A percentile compares a stretch with the other conserved stretches of the same genome.
These are phyloP conservation scores for Coemansia brasiliensis DNA, from an alignment of 192 early-diverging fungal species.

Conservation along the genomic window DNA sequence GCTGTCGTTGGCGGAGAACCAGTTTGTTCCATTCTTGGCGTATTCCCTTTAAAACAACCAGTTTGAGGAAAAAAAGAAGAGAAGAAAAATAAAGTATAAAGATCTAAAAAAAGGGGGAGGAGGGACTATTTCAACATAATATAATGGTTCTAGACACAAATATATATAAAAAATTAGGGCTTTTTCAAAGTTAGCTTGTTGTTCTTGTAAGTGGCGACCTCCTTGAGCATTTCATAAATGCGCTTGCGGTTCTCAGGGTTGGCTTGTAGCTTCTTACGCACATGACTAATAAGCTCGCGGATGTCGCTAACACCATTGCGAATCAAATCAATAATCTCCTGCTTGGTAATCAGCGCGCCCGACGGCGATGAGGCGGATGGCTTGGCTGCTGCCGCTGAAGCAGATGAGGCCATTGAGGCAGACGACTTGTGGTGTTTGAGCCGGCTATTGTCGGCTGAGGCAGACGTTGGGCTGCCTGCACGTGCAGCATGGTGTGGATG, in stretches of 20 bases:
- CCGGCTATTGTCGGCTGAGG: neutral
- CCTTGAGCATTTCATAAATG: slow-evolving; percentile 45
- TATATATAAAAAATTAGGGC: slow-evolving; percentile 3
- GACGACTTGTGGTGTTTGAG: slow-evolving; percentile 1
- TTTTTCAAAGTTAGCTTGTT: slow-evolving; percentile 36
- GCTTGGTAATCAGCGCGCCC: slow-evolving; percentile 61
- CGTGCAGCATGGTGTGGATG: neutral
- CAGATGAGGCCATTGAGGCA: slow-evolving; percentile 12
- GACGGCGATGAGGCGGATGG: slow-evolving; percentile 1
- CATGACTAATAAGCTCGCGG: slow-evolving; percentile 62
- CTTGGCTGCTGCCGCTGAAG: slow-evolving; percentile 22
- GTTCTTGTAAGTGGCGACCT: slow-evolving; percentile 45
- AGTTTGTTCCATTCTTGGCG: no score
- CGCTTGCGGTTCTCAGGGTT: slow-evolving; percentile 43
- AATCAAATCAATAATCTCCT: slow-evolving; percentile 65
- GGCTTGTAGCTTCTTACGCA: slow-evolving; percentile 66
- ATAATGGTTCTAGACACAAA: neutral
- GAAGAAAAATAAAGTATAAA: no score
- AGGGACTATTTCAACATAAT: no score
- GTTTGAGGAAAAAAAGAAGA: no score
- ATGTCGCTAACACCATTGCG: slow-evolving; percentile 61
- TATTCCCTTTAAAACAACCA: no score
- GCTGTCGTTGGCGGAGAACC: no score
- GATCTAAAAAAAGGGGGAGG: no score
- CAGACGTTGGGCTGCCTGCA: slow-evolving; percentile 10